Conservation (phyloP, 176 grass and related monocot genomes). For the Poa pratensis region DNA sequence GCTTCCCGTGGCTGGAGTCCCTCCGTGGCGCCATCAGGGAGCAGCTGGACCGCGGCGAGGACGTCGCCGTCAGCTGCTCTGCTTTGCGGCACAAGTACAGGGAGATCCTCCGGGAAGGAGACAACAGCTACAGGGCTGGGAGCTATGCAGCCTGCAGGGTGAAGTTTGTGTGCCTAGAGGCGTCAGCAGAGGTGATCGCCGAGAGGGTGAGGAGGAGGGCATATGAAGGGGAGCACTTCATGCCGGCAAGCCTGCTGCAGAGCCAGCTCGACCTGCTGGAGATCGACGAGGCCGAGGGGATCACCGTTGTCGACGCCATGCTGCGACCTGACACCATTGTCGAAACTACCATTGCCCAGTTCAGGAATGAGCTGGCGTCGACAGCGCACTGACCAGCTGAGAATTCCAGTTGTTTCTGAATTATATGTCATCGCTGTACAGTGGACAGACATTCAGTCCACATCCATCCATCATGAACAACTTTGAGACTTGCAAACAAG, state of each 20-base stretch:
- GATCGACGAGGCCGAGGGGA: conserved; percentile 56
- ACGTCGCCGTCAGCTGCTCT: conserved; percentile 71
- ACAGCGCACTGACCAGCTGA: neutral
- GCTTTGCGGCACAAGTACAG: conserved; percentile 76
- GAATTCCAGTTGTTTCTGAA: neutral
- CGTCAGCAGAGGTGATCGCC: conserved; percentile 62
- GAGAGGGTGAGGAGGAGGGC: conserved; percentile 60
- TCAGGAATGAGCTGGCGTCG: conserved; percentile 41
- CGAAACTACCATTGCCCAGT: conserved; percentile 41
- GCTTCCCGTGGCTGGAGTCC: conserved; percentile 69
- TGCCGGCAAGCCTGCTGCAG: conserved; percentile 70
- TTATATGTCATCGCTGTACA: neutral
- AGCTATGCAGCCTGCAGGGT: conserved; percentile 56
- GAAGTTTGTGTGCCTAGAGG: conserved; percentile 80
- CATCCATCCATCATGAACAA: neutral
- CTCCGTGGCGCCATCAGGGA: conserved; percentile 48
- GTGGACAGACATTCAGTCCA: neutral
- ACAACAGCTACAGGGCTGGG: conserved; percentile 42
- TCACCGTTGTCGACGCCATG: conserved; percentile 53
- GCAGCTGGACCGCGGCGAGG: conserved; percentile 46
- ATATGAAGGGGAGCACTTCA: conserved; percentile 66
- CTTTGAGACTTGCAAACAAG: neutral
- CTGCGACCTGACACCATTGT: conserved; percentile 40
- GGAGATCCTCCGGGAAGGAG: conserved; percentile 66
- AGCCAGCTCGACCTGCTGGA: conserved; percentile 85